A percentile compares a stretch with the other conserved stretches of the same genome.
Evolutionary conservation across 1,139 yeast genomes (phyloP).

Genomic region (Candida sanyaensis): DNA sequence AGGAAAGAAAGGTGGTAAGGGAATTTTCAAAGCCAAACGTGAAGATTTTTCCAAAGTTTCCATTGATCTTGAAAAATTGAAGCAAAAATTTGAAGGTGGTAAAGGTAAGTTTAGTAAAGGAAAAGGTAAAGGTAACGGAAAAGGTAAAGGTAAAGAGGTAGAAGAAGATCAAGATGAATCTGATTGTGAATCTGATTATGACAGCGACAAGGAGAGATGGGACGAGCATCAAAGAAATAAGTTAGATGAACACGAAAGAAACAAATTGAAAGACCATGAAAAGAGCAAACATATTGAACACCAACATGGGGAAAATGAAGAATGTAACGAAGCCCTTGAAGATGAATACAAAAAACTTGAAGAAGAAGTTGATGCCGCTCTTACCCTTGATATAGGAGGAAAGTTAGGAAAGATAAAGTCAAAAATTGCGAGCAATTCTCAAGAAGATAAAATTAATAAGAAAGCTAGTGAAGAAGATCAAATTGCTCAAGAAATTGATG

Average conservation of each 20-base stretch:
- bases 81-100: not conserved
- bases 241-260: not conserved
- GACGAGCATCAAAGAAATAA: not conserved
- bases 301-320: not conserved
- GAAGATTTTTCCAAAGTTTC: not conserved
- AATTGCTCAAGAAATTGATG: not conserved
- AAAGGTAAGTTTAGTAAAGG: not conserved
- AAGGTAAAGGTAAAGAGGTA: no score
- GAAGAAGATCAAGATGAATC: not conserved
- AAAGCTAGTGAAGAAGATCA: not conserved
- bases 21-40: not conserved
- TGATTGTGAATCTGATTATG: not conserved
- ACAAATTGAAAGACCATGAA: not conserved
- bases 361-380: not conserved
- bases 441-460: not conserved
- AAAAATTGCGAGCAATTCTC: constrained; percentile 1
- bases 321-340: constrained; percentile 1
- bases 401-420: not conserved
- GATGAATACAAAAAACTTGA: not conserved
- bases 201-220: not conserved
- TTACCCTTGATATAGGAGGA: not conserved
- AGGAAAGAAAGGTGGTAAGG: not conserved
- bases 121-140: no score
- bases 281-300: not conserved
- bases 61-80: not conserved